These are phyloP conservation scores for Trypanosoma scelopori DNA, from an alignment of 208 protist genomes.

Conservation along the genomic window DNA sequence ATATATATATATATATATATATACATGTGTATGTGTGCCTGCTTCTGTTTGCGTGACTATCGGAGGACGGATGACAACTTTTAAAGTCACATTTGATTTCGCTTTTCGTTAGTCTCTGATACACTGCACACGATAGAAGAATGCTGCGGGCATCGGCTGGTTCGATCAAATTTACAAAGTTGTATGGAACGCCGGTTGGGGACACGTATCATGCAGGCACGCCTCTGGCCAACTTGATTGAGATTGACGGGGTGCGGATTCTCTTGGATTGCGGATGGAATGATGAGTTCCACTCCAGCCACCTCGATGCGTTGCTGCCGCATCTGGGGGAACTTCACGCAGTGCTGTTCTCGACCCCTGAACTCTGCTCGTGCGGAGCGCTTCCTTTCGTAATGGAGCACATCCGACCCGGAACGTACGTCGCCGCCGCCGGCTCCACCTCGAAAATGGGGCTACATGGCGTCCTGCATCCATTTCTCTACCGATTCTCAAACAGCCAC, in stretches of 20 bases:
- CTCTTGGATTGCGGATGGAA: conserved; percentile 90
- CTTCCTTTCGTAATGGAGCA: conserved; percentile 83
- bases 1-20: conserved; percentile 7
- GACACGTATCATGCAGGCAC: conserved; percentile 32
- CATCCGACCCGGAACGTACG: conserved; percentile 55
- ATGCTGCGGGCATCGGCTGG: conserved; percentile 56
- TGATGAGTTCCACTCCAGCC: conserved; percentile 52
- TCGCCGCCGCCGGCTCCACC: conserved; percentile 63
- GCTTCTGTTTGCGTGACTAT: too few relatives aligned
- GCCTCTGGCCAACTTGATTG: conserved; percentile 71
- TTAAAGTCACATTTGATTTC: conserved; percentile 5
- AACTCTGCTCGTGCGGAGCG: conserved; percentile 77
- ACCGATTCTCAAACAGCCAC: conserved; percentile 71
- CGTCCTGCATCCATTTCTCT: conserved; percentile 76
- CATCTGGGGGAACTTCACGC: conserved; percentile 55
- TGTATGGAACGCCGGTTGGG: conserved; percentile 34
- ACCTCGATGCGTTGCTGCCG: conserved; percentile 52
- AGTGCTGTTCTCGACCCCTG: conserved; percentile 77
- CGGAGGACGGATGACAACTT: background rate
- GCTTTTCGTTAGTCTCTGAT: conserved; percentile 8
- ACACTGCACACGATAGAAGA: background rate
- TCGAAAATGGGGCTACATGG: conserved; percentile 80
- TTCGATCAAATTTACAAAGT: conserved; percentile 40
- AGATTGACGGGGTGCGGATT: conserved; percentile 83
- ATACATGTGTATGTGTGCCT: background rate